Percentiles rank a stretch among this genome's conserved stretches.
Conservation (phyloP, 257 asterid species). For the Rehmannia glutinosa region DNA sequence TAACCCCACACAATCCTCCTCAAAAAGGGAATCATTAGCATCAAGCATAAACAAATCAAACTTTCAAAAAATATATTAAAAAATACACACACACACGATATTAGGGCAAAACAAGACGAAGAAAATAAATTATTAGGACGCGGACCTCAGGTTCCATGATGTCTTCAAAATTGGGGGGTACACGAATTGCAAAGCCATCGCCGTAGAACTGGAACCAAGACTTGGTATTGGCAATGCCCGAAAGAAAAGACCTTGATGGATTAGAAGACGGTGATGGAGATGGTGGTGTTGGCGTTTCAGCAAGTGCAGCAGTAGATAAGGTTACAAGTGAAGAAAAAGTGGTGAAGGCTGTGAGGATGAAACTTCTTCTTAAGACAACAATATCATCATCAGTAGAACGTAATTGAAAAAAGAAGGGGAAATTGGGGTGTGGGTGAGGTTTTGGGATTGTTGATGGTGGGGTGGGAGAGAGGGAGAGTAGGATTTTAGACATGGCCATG, state of each 20-base stretch:
- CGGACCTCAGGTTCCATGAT: conserved; percentile 79
- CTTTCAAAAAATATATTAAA: neutral
- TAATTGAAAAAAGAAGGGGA: conserved; percentile 12
- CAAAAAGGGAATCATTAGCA: too few species aligned
- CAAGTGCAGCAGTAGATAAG: conserved; percentile 29
- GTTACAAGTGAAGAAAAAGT: conserved; percentile 40
- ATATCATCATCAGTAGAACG: neutral
- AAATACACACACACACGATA: neutral
- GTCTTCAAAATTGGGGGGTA: conserved; percentile 84
- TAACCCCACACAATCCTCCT: too few species aligned
- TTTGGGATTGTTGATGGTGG: conserved; percentile 33
- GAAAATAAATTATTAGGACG: neutral
- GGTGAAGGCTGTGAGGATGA: conserved; percentile 36
- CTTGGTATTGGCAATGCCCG: conserved; percentile 79
- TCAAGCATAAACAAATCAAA: too few species aligned
- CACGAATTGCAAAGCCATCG: conserved; percentile 81
- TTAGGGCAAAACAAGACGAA: neutral
- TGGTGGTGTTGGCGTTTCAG: conserved; percentile 30
- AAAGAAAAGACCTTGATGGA: conserved; percentile 42
- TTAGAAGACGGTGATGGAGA: conserved; percentile 17
- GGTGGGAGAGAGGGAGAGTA: conserved; percentile 23
- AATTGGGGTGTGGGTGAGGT: conserved; percentile 16
- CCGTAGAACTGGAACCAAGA: conserved; percentile 91
- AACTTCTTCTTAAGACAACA: conserved; percentile 43
- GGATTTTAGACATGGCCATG: conserved; percentile 32